Conservation (phyloP, 1,284 basidiomycete genomes). For the Meripilus lineatus region DNA sequence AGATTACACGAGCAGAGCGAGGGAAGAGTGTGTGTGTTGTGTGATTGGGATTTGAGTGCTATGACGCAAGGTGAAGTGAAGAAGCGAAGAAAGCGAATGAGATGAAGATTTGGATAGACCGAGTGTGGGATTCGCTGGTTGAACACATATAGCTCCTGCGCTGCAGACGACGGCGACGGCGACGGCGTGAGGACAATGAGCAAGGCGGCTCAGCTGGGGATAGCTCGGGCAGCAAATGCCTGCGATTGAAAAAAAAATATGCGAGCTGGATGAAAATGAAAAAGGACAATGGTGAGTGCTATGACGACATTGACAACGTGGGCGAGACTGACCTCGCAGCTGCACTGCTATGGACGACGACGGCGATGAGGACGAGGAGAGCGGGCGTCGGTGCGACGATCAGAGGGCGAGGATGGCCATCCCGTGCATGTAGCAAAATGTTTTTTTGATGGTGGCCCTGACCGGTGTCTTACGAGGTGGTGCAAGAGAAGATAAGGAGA, state of each 20-base stretch:
- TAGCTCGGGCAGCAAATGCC: slow-evolving; percentile 4
- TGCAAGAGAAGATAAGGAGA: no score
- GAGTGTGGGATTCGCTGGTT: not conserved
- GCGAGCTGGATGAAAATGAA: no score
- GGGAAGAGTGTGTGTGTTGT: slow-evolving; percentile 7
- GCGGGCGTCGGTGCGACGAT: slow-evolving; percentile 3
- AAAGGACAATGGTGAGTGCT: slow-evolving; percentile 1
- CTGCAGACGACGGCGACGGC: not conserved
- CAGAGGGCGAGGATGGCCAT: slow-evolving; percentile 9
- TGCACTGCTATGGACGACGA: slow-evolving; percentile 6
- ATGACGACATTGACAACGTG: slow-evolving; percentile 8
- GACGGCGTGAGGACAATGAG: slow-evolving; percentile 5
- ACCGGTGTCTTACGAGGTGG: no score
- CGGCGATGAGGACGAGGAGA: not conserved
- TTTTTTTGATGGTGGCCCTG: no score
- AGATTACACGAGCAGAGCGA: slow-evolving; percentile 11
- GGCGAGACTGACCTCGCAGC: slow-evolving; percentile 10
- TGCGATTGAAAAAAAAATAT: slow-evolving; percentile 6
- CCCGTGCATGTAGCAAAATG: no score
- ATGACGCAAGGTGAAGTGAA: slow-evolving; percentile 15
- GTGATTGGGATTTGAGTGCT: slow-evolving; percentile 23
- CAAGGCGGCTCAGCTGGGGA: no score
- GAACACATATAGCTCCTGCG: not conserved
- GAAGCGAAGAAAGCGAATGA: slow-evolving; percentile 10
- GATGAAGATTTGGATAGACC: slow-evolving; percentile 10